Evolutionary conservation across 2,329 filamentous ascomycete species (phyloP).

Genomic region (Didymella glomerata): DNA sequence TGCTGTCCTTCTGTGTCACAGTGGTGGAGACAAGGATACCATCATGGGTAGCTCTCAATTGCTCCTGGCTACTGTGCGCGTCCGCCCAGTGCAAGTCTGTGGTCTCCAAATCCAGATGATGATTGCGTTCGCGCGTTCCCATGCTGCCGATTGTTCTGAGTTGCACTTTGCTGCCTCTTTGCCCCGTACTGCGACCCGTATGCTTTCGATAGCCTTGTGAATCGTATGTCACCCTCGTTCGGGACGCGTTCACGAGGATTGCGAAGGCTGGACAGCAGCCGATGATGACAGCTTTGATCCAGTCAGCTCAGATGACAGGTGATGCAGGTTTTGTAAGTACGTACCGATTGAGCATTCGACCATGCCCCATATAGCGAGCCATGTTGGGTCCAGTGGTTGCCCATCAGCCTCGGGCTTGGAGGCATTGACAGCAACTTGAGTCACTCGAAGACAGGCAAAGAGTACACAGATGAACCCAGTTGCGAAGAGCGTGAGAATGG

Average conservation of each 20-base stretch:
- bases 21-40: conserved; percentile 9
- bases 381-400: conserved; percentile 21
- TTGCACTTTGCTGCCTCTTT: conserved; percentile 1
- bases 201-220: conserved; percentile 8
- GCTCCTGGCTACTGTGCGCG: conserved; percentile 13
- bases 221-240: conserved; percentile 1
- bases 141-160: conserved; percentile 4
- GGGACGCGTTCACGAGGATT: background rate
- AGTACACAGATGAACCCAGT: background rate
- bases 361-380: conserved; percentile 45
- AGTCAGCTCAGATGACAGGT: background rate
- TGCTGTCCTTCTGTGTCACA: background rate
- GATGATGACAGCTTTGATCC: background rate
- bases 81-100: conserved; percentile 10
- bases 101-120: background rate
- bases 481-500: background rate
- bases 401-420: conserved; percentile 5
- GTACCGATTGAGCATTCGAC: conserved; percentile 45
- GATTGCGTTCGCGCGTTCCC: conserved; percentile 1
- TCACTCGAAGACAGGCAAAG: background rate
- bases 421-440: background rate
- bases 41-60: conserved; percentile 4
- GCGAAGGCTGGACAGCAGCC: background rate
- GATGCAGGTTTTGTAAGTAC: background rate
- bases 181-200: background rate